Evolutionary conservation across 306 rosid genomes (phyloP), one percentile per base, ranked within the genome.

Genomic region (Citrullus colocynthis): DNA sequence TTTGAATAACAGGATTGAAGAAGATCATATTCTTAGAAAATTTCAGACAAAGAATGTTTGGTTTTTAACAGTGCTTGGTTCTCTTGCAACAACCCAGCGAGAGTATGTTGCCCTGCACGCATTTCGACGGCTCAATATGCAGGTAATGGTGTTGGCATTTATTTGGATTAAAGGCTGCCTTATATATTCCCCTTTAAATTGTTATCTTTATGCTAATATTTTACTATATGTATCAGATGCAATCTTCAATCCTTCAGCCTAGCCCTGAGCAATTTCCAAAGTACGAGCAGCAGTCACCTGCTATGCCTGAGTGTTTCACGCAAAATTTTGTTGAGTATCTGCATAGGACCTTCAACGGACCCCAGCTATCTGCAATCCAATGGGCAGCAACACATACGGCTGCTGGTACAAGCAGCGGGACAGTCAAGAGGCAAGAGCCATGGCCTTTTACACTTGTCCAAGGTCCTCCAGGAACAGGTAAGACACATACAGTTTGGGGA

Each of bases 401-500:
- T 79, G 97, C 99, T 65, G 99, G 99, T 83, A 95, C 97, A 70
- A 89, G 90, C 84, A 92, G 97, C 70, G 91, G 91, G 65, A 78
- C 85, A 21, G 75, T 89, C 52, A 95, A 90, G 87, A 90, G 87
- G 89, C 98, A 91, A 87, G 98, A 93, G 74, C 98, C 99, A 9
- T 95, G 99, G 99, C 99, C 99, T 32, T 95, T 95, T 80, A 95
- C 99, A 51, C 99, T 95, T 74, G 99, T 95, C 74, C 99, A 95
- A 83, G 99, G 99, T 69, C 99, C 99, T 82, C 99, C 99, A 9
- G 99, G 99, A 71, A 95, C 99, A 57, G 99, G 99, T 72, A 95
- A 95, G 92, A 95, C 99, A 3, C 99, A 95, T 84, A 95, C 99
- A 36, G 99, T 95, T 20, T 95, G 99, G 99, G 99, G 99, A 88